Conservation (phyloP, 257 asterid species). For the Solanum peruvianum region DNA sequence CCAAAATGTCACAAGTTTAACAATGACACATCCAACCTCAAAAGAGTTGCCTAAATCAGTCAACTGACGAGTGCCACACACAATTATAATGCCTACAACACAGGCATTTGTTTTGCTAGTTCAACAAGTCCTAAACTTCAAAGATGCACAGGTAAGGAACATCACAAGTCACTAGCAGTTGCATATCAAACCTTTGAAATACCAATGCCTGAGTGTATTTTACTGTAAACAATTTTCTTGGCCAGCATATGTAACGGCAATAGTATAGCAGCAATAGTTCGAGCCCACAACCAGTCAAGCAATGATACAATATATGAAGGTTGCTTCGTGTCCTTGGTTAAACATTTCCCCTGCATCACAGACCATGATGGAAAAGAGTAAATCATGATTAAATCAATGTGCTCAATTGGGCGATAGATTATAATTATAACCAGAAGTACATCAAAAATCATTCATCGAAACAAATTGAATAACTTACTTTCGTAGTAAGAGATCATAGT, state of each 20-base stretch:
- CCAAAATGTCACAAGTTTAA: background rate
- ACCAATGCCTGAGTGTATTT: constrained; percentile 63
- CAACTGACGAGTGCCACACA: background rate
- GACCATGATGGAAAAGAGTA: background rate
- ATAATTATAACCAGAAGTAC: background rate
- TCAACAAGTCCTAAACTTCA: background rate
- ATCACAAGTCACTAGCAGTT: background rate
- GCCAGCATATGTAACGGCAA: constrained; percentile 79
- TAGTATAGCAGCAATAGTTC: constrained; percentile 43
- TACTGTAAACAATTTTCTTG: constrained; percentile 58
- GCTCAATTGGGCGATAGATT: background rate
- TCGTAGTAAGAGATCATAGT: background rate
- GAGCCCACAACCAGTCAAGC: constrained; percentile 66
- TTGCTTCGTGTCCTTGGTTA: constrained; percentile 47
- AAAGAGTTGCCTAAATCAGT: background rate
- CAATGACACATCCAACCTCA: background rate
- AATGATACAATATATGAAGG: constrained; percentile 47
- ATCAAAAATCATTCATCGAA: background rate
- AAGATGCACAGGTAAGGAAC: background rate
- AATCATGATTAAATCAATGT: background rate
- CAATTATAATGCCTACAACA: background rate
- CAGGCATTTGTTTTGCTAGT: background rate
- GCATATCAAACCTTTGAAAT: constrained; percentile 60
- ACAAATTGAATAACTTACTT: background rate
- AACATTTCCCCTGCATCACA: constrained; percentile 61